Conservation (phyloP, 2,329 filamentous ascomycete species). For the Juglanconis oblonga region DNA sequence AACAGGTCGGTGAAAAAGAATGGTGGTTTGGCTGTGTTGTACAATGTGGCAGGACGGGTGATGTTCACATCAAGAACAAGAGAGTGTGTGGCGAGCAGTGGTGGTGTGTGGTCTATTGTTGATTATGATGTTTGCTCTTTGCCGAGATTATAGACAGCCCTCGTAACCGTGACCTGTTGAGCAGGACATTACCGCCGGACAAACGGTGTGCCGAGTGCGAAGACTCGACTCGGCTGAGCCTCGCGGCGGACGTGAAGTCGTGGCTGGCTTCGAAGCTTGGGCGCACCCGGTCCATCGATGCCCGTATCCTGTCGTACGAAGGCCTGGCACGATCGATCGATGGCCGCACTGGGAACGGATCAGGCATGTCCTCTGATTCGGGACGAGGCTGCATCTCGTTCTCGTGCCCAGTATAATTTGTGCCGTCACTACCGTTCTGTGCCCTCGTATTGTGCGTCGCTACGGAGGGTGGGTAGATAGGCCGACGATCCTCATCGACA, state of each 20-base stretch:
- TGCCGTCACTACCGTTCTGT: slow-evolving; percentile 91
- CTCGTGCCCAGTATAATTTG: slow-evolving; percentile 75
- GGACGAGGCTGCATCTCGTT: slow-evolving; percentile 43
- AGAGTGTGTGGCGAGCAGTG: not conserved
- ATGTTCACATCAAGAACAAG: not conserved
- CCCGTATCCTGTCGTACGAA: slow-evolving; percentile 83
- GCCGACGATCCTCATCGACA: slow-evolving; percentile 82
- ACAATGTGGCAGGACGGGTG: slow-evolving; percentile 5
- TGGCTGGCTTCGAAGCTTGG: slow-evolving; percentile 82
- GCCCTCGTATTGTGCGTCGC: slow-evolving; percentile 80
- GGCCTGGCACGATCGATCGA: slow-evolving; percentile 70
- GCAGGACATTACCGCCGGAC: slow-evolving; percentile 10
- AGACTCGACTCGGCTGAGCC: slow-evolving; percentile 80
- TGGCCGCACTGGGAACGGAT: slow-evolving; percentile 38
- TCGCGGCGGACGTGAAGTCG: slow-evolving; percentile 88
- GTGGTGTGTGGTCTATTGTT: not conserved
- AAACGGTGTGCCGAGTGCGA: slow-evolving; percentile 45
- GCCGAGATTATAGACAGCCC: slow-evolving; percentile 27
- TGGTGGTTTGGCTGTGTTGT: slow-evolving; percentile 10
- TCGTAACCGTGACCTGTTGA: slow-evolving; percentile 24
- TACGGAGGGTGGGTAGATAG: slow-evolving; percentile 90
- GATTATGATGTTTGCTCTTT: slow-evolving; percentile 23
- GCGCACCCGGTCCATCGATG: slow-evolving; percentile 81
- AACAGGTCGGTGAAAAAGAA: slow-evolving; percentile 10
- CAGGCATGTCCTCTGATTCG: slow-evolving; percentile 17